A percentile compares a stretch with the other conserved stretches of the same genome.
Conservation (phyloP, 768 basidiomycete genomes). For the Boletus subcaerulescens region DNA sequence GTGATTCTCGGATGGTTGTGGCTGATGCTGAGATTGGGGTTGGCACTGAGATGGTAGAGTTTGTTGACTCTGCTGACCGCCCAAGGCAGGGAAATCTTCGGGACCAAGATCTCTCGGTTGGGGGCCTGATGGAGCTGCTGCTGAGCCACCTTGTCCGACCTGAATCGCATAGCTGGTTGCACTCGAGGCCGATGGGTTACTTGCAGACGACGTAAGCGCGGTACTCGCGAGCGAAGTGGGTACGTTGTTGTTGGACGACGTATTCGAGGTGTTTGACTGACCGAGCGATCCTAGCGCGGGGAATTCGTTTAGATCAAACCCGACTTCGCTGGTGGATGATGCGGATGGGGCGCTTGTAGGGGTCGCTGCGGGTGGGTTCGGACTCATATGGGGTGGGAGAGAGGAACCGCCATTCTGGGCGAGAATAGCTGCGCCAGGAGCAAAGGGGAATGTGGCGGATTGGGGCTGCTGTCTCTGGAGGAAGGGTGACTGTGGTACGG, state of each 20-base stretch:
- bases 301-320: conserved; percentile 83
- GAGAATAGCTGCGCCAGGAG: conserved; percentile 40
- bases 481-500: conserved; percentile 59
- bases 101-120: conserved; percentile 56
- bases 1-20: conserved; percentile 32
- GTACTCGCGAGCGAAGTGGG: conserved; percentile 21
- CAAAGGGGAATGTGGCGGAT: conserved; percentile 58
- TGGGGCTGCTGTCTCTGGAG: conserved; percentile 52
- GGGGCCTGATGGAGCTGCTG: conserved; percentile 2
- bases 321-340: conserved; percentile 70
- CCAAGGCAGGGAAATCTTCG: conserved; percentile 87
- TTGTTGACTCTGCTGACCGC: conserved; percentile 51
- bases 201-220: conserved; percentile 25
- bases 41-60: conserved; percentile 24
- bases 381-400: conserved; percentile 57
- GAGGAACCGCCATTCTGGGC: conserved; percentile 54
- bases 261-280: conserved; percentile 41
- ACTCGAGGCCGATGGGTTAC: conserved; percentile 29
- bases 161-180: conserved; percentile 81
- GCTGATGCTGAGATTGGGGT: conserved; percentile 29
- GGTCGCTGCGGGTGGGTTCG: conserved; percentile 37
- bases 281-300: conserved; percentile 76
- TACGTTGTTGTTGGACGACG: conserved; percentile 33
- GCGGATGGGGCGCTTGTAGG: conserved; percentile 53
- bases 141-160: conserved; percentile 53